Base-by-base conservation (phyloP, 352 stramenopile genomes). In the Phytophthora pinifolia region DNA sequence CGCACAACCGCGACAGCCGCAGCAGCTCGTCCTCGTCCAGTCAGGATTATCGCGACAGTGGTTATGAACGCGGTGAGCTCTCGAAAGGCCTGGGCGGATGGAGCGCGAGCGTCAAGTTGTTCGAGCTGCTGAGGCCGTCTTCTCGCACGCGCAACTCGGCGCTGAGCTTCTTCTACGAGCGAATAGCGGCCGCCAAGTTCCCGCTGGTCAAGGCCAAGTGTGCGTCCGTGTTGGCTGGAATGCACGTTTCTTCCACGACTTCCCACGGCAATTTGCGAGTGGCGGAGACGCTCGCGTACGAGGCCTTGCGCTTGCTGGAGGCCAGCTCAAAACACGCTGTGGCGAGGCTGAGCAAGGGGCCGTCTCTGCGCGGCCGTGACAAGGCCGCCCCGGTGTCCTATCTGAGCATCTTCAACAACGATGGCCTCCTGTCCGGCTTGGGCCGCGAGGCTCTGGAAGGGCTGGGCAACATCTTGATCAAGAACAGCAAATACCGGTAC, bases 401-500 rank as follows among this genome's bases (percentile, higher is more conserved):
- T n/a, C 56, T 79, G 8, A 92, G 74, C 39, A 67, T 86, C 62
- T 92, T 90, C 58, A 81, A 66, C 41, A 91, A 85, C n/a, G 81
- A 92, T 37, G 85, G 81, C 0, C 37, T 95, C 4, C 52, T 92
- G 2, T 92, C 81, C 0, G 74, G 85, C 29, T 60, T 93, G 6
- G 85, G 85, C 1, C 77, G 83, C 8, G 82, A 93, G 37, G 61
- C 72, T 4, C 59, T 95, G 0, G 85, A 95, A 46, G 75, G 60
- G 49, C 57, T 92, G 4, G 83, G 85, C 6, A 89, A 90, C 44
- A 71, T 92, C 25, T 67, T 95, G 46, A 84, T 90, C 44, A 86
- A 89, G 61, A 93, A 89, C 47, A 81, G 88, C 32, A 95, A 95
- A 51, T 95, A 95, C 45, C 83, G 81, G 13, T 93, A 89, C 38